Base-by-base conservation (phyloP, 2,329 filamentous ascomycete species). In the Pseudomassariella vexata region DNA sequence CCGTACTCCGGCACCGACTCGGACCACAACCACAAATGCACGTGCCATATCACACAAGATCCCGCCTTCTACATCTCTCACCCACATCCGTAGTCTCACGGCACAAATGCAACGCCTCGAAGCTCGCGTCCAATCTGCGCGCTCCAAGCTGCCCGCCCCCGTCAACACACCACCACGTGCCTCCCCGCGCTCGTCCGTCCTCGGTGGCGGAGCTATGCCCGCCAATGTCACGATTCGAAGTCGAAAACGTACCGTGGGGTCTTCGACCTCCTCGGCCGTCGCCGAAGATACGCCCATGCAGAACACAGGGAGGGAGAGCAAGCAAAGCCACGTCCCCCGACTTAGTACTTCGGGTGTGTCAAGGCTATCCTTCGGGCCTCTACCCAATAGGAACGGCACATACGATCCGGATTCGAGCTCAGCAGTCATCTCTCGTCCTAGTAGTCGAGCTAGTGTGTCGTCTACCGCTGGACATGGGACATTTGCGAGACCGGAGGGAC, bases 21-120 rank as follows among this genome's bases (percentile, higher is more conserved):
- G 48, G 21, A 59, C 60, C n/a, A 60, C 63, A 9, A 46, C 60
- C 5, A 51, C 49, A 51, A 68, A 62, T 40, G 65, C 63, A 51
- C 68, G 62, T 40, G 65, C 63, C 41, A 50, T 62, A 15, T 62
- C 65, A 12, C 60, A 73, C 46, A 68, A 63, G 39, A 46, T 77
- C 23, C 71, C 75, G 17, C 65, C 68, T 32, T 79, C 70, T 40
- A 77, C 67, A 41, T 96, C 92, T 2, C 76, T 98, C 30, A 84
- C 85, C 44, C 92, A 98, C 56, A 94, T 98, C 50, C 86, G 90
- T 42, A 84, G 82, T 19, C 79, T 98, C 43, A 95, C 94, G 37
- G 89, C 87, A 18, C 92, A 96, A 62, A 95, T 96, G 88, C 87
- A 95, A 60, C 85, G 87, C 45, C 79, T 98, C 39, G 92, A 96